Percentiles rank a stretch among this genome's conserved stretches.
phyloP scores from a whole-genome alignment of 1,139 yeast genomes.

The Blastobotrys illinoisensis region DNA sequence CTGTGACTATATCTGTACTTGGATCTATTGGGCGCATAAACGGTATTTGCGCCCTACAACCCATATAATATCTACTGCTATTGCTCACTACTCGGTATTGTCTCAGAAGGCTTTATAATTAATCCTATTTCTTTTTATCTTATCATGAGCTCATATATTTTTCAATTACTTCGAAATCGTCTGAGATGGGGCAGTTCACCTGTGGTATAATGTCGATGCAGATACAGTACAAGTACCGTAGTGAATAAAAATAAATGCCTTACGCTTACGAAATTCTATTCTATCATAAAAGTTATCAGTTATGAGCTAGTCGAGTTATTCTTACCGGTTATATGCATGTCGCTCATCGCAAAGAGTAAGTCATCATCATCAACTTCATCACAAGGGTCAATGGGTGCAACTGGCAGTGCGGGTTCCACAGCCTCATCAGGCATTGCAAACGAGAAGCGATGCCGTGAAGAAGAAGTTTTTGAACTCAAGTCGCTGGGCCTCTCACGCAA shows the following conservation, averaged over 20 bases:
- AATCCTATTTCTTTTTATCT: no score
- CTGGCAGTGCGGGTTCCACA: constrained; percentile 7
- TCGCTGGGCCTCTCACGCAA: neutral
- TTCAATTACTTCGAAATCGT: no score
- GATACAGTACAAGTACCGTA: no score
- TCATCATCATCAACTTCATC: constrained; percentile 71
- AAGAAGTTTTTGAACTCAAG: neutral
- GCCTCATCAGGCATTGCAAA: constrained; percentile 14
- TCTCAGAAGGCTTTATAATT: no score
- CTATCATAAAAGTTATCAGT: neutral
- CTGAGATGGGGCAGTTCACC: no score
- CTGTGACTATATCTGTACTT: neutral
- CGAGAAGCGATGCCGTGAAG: constrained; percentile 11
- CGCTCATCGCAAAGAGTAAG: constrained; percentile 82
- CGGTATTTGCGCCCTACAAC: no score
- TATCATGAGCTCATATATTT: no score
- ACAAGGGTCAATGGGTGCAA: constrained; percentile 14
- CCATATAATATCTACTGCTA: no score
- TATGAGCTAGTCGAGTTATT: neutral
- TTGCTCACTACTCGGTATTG: no score
- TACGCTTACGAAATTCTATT: neutral
- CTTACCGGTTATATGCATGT: constrained; percentile 47
- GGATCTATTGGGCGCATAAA: neutral
- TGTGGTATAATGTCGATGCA: no score
- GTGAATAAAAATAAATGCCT: no score